Evolutionary conservation across 768 basidiomycete species (phyloP).

Genomic region (Hericium alpestre): DNA sequence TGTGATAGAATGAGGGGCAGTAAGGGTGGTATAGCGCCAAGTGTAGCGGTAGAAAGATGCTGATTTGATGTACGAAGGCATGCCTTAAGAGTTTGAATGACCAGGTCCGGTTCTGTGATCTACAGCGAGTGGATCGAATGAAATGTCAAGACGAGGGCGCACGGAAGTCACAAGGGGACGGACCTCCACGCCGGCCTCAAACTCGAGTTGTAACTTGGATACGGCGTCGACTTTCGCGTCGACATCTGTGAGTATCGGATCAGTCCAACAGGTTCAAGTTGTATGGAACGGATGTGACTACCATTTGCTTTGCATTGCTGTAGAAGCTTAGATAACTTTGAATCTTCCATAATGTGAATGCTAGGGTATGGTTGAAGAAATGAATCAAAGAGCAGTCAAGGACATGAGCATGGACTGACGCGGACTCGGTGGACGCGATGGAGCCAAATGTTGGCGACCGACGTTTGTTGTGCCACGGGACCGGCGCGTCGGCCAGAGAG

Average conservation of each 20-base stretch:
- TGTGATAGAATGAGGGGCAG: constrained; percentile 52
- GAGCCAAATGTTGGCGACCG: neutral
- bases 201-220: constrained; percentile 64
- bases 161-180: constrained; percentile 4
- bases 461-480: neutral
- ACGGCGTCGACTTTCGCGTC: constrained; percentile 76
- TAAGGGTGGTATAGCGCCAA: constrained; percentile 57
- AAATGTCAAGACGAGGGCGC: neutral
- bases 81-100: constrained; percentile 60
- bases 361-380: neutral
- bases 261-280: constrained; percentile 1
- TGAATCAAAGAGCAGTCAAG: neutral
- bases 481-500: neutral
- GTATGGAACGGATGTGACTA: constrained; percentile 1
- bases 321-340: constrained; percentile 19
- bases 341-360: constrained; percentile 17
- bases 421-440: no score
- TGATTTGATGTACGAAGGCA: constrained; percentile 75
- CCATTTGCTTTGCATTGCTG: constrained; percentile 23
- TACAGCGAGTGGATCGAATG: constrained; percentile 18
- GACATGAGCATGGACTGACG: neutral
- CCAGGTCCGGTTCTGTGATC: constrained; percentile 64
- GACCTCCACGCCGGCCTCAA: constrained; percentile 65
- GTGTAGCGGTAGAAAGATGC: constrained; percentile 68
- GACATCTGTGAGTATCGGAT: constrained; percentile 40